Base-by-base conservation (phyloP, 441 rosid species). In the Hypseocharis bilobata region DNA sequence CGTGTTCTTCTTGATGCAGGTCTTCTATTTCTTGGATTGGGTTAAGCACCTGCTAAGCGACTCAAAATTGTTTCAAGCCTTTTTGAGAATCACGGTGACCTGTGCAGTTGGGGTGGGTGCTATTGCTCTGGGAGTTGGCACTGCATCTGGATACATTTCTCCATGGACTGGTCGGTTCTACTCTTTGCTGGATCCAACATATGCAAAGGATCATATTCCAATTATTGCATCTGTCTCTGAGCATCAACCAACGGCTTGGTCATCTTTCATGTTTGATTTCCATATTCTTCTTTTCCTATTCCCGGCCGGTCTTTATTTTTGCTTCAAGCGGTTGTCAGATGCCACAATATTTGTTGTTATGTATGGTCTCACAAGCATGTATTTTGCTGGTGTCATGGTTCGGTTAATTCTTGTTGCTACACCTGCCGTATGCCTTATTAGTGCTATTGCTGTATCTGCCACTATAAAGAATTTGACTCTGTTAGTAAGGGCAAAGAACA, bases 211-310 rank as follows among this genome's bases (percentile, higher is more conserved):
- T 82, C 93, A 91, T 69, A 93, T 91, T 63, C 99, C 99, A 44
- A 93, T 91, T 47, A 93, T 91, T 73, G 99, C 99, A 16, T 93
- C 99, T 63, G 99, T 93, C 58, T 93, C 99, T 19, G 97, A 93
- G 86, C 99, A 93, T 84, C 99, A 93, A 77, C 99, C 99, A 54
- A 93, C 99, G 0, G 99, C 99, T 0, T 93, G 99, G 97, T 93
- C 99, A 36, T 93, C 99, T 61, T 93, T 91, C 85, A 91, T 91
- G 99, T 93, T 91, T 75, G 99, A 93, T 65, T 93, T 86, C 72
- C 99, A 91, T 66, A 93, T 91, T 67, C 83, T 93, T 69, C 97
- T 93, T 72, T 85, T 93, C 86, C 93, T 93, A 75, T 93, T 93
- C 85, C 99, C 99, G 22, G 99, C 99, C 0, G 99, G 99, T n/a